These are phyloP conservation scores for Akanthomyces dipterigenus DNA, from an alignment of 2,329 filamentous ascomycete genomes.

Conservation along the genomic window DNA sequence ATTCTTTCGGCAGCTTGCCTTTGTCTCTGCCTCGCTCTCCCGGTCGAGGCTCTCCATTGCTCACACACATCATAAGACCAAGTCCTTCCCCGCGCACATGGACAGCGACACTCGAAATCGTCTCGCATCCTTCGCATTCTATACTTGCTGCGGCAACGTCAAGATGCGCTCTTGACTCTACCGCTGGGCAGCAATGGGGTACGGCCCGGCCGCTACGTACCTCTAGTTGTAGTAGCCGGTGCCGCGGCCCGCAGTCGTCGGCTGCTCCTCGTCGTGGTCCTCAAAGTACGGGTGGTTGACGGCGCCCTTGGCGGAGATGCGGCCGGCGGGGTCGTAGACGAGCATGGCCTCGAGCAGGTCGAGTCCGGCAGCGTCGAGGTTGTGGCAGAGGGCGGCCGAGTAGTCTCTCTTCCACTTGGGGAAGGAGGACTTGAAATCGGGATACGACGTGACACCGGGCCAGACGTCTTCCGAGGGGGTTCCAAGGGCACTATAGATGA, in stretches of 20 bases:
- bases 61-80: background rate
- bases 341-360: constrained; percentile 66
- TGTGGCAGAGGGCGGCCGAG: constrained; percentile 58
- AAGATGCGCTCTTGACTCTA: background rate
- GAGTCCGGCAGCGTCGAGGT: constrained; percentile 64
- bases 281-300: constrained; percentile 79
- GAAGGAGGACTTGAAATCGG: constrained; percentile 87
- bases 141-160: background rate
- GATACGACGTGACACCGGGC: constrained; percentile 91
- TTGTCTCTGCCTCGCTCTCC: background rate
- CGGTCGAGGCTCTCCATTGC: background rate
- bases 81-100: background rate
- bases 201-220: constrained; percentile 11
- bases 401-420: constrained; percentile 80
- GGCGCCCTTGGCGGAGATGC: constrained; percentile 84
- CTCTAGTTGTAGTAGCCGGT: constrained; percentile 33
- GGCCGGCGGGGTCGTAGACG: constrained; percentile 78
- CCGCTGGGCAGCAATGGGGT: background rate
- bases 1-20: background rate
- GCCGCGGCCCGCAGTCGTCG: constrained; percentile 17
- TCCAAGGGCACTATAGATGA: constrained; percentile 56
- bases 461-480: constrained; percentile 76
- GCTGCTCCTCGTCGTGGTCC: constrained; percentile 26
- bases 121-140: background rate
- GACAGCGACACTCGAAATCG: background rate